These are phyloP conservation scores for Raphanus raphanistrum DNA, from an alignment of 345 rosid genomes.

Conservation along the genomic window DNA sequence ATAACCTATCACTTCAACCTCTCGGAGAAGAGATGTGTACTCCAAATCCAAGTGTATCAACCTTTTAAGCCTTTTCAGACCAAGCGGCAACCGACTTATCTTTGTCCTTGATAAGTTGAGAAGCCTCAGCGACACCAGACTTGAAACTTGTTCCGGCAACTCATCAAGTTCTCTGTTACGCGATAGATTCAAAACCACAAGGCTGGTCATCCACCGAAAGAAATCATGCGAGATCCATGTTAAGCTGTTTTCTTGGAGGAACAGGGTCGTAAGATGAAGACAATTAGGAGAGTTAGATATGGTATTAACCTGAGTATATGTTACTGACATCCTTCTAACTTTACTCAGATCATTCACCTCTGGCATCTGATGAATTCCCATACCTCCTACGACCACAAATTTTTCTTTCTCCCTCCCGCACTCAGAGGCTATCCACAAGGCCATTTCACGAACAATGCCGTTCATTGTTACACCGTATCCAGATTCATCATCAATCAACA, in stretches of 20 bases:
- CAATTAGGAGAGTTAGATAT: neutral
- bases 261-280: neutral
- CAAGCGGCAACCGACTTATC: neutral
- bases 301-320: neutral
- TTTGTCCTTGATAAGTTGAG: conserved; percentile 3
- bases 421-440: conserved; percentile 36
- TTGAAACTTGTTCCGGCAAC: conserved; percentile 11
- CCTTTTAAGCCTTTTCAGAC: neutral
- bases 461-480: conserved; percentile 40
- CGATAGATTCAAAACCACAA: conserved; percentile 11
- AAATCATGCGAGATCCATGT: neutral
- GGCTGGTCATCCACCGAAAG: conserved; percentile 11
- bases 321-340: conserved; percentile 10
- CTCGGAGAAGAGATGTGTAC: neutral
- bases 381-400: neutral
- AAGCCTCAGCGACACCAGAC: neutral
- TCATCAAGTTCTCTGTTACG: neutral
- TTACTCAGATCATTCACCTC: neutral
- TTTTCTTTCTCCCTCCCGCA: neutral
- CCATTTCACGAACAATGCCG: conserved; percentile 43
- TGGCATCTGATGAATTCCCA: neutral
- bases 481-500: conserved; percentile 27
- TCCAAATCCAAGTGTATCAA: conserved; percentile 25
- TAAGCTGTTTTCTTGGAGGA: neutral
- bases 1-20: neutral